phyloP scores from a whole-genome alignment of 768 basidiomycete genomes.

The Rubroboletus satanas region DNA sequence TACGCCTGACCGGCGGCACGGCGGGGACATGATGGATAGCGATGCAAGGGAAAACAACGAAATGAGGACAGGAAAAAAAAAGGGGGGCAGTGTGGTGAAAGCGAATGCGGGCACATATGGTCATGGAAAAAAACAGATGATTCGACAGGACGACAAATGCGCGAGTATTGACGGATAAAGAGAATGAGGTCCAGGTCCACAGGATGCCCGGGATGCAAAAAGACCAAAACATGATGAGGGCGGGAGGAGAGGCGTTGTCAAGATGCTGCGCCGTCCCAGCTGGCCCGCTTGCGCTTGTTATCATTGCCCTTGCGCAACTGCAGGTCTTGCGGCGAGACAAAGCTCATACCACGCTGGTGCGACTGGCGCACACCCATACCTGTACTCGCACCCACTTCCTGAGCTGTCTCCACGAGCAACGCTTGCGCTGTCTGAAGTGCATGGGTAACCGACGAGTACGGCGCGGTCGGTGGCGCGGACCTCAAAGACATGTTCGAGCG shows the following conservation, averaged over 20 bases:
- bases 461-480: constrained; percentile 23
- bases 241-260: constrained; percentile 8
- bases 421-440: constrained; percentile 34
- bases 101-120: constrained; percentile 2
- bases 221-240: neutral
- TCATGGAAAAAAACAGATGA: neutral
- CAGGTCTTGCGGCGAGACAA: constrained; percentile 51
- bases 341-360: constrained; percentile 50
- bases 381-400: constrained; percentile 2
- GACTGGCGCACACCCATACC: constrained; percentile 13
- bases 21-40: constrained; percentile 18
- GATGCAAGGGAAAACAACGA: constrained; percentile 18
- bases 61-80: constrained; percentile 2
- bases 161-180: constrained; percentile 11
- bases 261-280: constrained; percentile 49
- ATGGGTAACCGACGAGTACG: constrained; percentile 28
- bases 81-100: constrained; percentile 5
- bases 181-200: constrained; percentile 6
- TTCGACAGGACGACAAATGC: constrained; percentile 10
- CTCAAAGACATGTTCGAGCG: constrained; percentile 33
- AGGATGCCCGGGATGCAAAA: constrained; percentile 5
- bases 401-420: constrained; percentile 21
- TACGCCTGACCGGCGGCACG: constrained; percentile 10
- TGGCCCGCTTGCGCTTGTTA: constrained; percentile 55
- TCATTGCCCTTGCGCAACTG: constrained; percentile 45